Conservation (phyloP, 441 rosid genomes). For the Adansonia grandidieri region DNA sequence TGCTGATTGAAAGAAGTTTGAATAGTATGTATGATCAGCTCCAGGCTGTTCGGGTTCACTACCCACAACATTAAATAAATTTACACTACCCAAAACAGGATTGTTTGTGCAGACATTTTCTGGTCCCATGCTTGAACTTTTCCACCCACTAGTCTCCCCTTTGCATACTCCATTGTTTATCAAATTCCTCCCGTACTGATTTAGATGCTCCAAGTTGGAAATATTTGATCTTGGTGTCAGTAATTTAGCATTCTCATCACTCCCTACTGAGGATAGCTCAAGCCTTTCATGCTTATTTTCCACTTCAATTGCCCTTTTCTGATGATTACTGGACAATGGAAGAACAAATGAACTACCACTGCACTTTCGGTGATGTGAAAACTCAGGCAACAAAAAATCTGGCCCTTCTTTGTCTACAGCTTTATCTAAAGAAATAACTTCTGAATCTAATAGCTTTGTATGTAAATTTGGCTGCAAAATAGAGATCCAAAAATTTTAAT, state of each 20-base stretch:
- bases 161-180: constrained; percentile 33
- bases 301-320: constrained; percentile 40
- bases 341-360: constrained; percentile 35
- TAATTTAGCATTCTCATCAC: constrained; percentile 43
- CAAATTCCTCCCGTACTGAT: constrained; percentile 45
- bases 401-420: constrained; percentile 41
- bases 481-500: constrained; percentile 30
- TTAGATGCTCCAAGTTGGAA: constrained; percentile 49
- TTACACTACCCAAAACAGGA: constrained; percentile 36
- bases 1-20: constrained; percentile 46
- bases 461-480: constrained; percentile 58
- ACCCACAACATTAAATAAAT: constrained; percentile 43
- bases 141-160: constrained; percentile 52
- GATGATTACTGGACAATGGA: constrained; percentile 40
- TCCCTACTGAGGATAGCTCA: constrained; percentile 43
- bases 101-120: constrained; percentile 43
- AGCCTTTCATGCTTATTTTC: constrained; percentile 42
- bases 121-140: constrained; percentile 37
- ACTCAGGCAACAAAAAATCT: constrained; percentile 37
- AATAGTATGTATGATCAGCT: constrained; percentile 38
- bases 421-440: constrained; percentile 49
- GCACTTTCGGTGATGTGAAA: constrained; percentile 39
- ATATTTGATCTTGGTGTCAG: constrained; percentile 41
- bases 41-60: constrained; percentile 47
- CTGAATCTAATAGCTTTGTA: constrained; percentile 44